phyloP scores from a whole-genome alignment of 2,329 filamentous ascomycete genomes.

The Sarocladium kiliense region DNA sequence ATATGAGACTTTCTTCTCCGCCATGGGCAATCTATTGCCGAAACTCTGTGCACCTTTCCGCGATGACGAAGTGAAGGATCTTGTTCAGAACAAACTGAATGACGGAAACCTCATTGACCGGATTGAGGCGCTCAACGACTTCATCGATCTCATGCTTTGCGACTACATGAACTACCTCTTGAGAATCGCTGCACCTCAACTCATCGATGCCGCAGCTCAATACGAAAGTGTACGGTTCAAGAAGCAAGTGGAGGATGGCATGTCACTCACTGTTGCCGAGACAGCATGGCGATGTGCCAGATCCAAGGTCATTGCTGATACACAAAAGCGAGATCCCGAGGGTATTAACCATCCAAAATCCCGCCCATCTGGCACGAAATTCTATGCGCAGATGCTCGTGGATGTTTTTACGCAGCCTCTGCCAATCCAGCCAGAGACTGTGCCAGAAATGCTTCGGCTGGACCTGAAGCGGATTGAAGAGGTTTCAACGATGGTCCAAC shows the following conservation, averaged over 20 bases:
- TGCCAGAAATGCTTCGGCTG: constrained; percentile 71
- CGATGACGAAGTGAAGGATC: constrained; percentile 67
- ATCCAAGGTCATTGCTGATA: constrained; percentile 60
- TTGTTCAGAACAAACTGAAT: constrained; percentile 57
- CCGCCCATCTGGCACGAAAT: constrained; percentile 61
- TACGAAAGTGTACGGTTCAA: constrained; percentile 73
- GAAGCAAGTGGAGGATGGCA: constrained; percentile 54
- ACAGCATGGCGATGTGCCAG: constrained; percentile 62
- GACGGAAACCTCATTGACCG: constrained; percentile 67
- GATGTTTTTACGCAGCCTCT: constrained; percentile 67
- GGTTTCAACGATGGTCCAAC: constrained; percentile 33
- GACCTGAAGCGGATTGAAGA: constrained; percentile 57
- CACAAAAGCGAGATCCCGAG: constrained; percentile 63
- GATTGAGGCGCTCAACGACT: constrained; percentile 67
- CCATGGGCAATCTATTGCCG: constrained; percentile 69
- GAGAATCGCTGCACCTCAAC: constrained; percentile 62
- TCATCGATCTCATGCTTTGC: constrained; percentile 72
- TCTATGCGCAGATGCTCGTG: constrained; percentile 71
- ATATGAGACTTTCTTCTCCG: constrained; percentile 73
- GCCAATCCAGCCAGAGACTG: constrained; percentile 44
- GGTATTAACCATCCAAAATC: constrained; percentile 56
- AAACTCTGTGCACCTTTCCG: constrained; percentile 76
- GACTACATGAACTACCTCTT: constrained; percentile 82
- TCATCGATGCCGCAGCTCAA: constrained; percentile 64
- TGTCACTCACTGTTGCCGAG: constrained; percentile 54